A percentile compares a stretch with the other conserved stretches of the same genome.
phyloP scores from a whole-genome alignment of 495 filamentous ascomycete species.

The Daldinia vernicosa region DNA sequence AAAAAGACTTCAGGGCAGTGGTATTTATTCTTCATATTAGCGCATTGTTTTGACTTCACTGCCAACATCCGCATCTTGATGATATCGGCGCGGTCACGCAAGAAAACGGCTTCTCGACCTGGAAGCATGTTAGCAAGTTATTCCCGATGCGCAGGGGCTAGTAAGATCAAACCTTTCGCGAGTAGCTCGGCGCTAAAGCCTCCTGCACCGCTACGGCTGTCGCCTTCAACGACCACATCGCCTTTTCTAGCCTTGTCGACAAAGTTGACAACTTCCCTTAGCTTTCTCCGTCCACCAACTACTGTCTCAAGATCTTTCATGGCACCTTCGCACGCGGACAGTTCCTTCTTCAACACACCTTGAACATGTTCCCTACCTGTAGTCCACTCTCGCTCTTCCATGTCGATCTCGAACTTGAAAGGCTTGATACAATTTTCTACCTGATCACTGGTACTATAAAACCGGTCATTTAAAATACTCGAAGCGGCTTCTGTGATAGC shows the following conservation, averaged over 20 bases:
- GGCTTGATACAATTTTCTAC: slow-evolving; percentile 99
- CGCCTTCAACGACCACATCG: slow-evolving; percentile 82
- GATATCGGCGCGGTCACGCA: slow-evolving; percentile 86
- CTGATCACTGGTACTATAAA: slow-evolving; percentile 95
- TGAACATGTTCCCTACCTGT: slow-evolving; percentile 82
- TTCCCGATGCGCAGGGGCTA: neutral
- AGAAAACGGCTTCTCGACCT: slow-evolving; percentile 93
- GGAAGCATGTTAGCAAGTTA: slow-evolving; percentile 29
- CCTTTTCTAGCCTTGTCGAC: slow-evolving; percentile 88
- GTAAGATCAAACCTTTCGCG: slow-evolving; percentile 68
- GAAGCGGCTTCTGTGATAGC: slow-evolving; percentile 90
- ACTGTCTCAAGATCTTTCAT: slow-evolving; percentile 75
- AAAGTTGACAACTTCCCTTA: slow-evolving; percentile 89
- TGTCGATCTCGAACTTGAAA: slow-evolving; percentile 96
- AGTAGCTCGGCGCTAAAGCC: slow-evolving; percentile 88
- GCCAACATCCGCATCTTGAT: slow-evolving; percentile 89
- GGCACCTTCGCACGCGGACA: slow-evolving; percentile 82
- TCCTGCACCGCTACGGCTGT: slow-evolving; percentile 83
- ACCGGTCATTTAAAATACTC: slow-evolving; percentile 89
- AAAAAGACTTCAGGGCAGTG: slow-evolving; percentile 97
- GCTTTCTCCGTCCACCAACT: slow-evolving; percentile 81
- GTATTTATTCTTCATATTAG: slow-evolving; percentile 85
- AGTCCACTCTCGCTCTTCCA: slow-evolving; percentile 88
- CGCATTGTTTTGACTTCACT: slow-evolving; percentile 86
- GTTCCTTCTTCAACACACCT: slow-evolving; percentile 80